phyloP scores from a whole-genome alignment of 441 rosid species.

The Jatropha podagrica region DNA sequence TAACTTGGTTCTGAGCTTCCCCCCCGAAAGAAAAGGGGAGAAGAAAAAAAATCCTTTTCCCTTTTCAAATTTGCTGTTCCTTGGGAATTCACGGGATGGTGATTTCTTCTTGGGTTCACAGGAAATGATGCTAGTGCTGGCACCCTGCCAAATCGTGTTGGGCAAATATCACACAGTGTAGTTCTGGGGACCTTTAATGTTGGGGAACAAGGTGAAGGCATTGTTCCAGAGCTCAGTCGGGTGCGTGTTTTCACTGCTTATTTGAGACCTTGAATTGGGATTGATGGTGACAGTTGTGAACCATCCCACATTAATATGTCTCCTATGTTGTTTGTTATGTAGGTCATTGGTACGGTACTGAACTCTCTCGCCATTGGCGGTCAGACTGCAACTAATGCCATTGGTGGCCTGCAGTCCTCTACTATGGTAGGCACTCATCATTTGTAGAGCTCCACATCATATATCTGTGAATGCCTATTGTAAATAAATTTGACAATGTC shows the following conservation, averaged over 20 bases:
- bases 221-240: constrained; percentile 61
- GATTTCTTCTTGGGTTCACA: constrained; percentile 31
- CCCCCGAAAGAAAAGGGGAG: not conserved
- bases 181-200: constrained; percentile 85
- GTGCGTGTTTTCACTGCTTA: constrained; percentile 36
- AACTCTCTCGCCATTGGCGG: constrained; percentile 80
- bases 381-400: constrained; percentile 42
- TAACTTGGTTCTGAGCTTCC: constrained; percentile 9
- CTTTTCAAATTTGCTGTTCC: not conserved
- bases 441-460: not conserved
- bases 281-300: not conserved
- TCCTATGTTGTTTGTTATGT: constrained; percentile 23
- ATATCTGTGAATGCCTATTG: not conserved
- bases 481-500: not conserved
- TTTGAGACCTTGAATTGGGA: constrained; percentile 14
- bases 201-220: constrained; percentile 81
- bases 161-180: constrained; percentile 81
- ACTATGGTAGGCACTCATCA: constrained; percentile 39
- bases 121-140: constrained; percentile 57
- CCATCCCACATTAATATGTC: constrained; percentile 6
- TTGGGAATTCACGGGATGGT: constrained; percentile 3
- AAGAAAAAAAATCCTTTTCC: no score
- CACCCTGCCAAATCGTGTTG: constrained; percentile 54
- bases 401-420: constrained; percentile 42
- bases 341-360: constrained; percentile 91